phyloP scores from a whole-genome alignment of 192 early-diverging fungal species.

The Linnemannia exigua region DNA sequence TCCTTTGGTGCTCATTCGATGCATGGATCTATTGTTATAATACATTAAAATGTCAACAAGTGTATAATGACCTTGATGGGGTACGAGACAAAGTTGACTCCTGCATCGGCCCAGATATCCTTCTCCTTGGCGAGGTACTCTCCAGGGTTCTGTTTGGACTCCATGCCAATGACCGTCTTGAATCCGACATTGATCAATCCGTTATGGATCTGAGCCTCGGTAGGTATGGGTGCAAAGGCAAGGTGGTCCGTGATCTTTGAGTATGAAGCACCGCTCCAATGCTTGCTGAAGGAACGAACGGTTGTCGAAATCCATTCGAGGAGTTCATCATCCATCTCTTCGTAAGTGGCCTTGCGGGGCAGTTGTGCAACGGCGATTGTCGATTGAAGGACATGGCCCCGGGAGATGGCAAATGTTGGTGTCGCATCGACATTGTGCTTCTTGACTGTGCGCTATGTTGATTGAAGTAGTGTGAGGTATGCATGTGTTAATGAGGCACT shows the following conservation, averaged over 20 bases:
- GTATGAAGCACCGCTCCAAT: constrained; percentile 46
- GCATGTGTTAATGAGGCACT: not conserved
- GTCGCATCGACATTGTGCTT: constrained; percentile 29
- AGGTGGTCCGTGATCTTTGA: constrained; percentile 55
- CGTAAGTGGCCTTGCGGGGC: constrained; percentile 28
- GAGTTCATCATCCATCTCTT: constrained; percentile 47
- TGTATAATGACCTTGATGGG: constrained; percentile 50
- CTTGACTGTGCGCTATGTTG: constrained; percentile 39
- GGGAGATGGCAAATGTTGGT: constrained; percentile 42
- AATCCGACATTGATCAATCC: constrained; percentile 48
- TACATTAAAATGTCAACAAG: not conserved
- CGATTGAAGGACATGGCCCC: constrained; percentile 42
- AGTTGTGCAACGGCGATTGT: constrained; percentile 32
- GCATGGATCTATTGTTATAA: too few relatives aligned
- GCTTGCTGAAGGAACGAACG: constrained; percentile 20
- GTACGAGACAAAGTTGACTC: constrained; percentile 38
- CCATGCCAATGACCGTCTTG: constrained; percentile 50
- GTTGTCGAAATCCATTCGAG: constrained; percentile 34
- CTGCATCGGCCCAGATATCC: constrained; percentile 27
- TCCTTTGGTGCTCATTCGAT: too few relatives aligned
- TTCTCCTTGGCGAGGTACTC: constrained; percentile 26
- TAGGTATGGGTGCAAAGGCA: constrained; percentile 44
- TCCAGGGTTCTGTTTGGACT: constrained; percentile 49
- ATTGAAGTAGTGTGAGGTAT: not conserved
- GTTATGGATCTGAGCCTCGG: constrained; percentile 40